Evolutionary conservation across 2,329 filamentous ascomycete genomes (phyloP).

Genomic region (Pestalotiopsis sp.): DNA sequence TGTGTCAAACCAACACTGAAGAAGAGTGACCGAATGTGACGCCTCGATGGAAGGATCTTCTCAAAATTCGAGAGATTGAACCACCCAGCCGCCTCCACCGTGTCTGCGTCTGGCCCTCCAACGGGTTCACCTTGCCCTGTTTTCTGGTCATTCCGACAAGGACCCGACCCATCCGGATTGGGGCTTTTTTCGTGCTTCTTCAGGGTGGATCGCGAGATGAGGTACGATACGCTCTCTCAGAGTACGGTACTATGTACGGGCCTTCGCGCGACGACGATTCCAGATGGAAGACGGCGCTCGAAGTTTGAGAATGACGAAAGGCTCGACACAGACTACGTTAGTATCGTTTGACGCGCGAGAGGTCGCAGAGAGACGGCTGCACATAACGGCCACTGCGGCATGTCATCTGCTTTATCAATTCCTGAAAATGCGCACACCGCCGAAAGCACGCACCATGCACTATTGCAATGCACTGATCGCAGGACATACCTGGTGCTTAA

Average conservation of each 20-base stretch:
- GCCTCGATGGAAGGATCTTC: neutral
- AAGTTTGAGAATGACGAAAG: neutral
- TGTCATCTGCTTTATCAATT: neutral
- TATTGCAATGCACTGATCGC: neutral
- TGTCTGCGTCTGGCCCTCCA: too few species aligned
- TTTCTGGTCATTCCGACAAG: too few species aligned
- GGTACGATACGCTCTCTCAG: neutral
- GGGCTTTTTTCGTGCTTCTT: neutral
- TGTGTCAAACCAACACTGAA: neutral
- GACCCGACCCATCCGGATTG: neutral
- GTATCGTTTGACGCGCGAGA: neutral
- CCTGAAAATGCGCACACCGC: neutral
- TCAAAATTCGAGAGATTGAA: neutral
- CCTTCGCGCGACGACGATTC: neutral
- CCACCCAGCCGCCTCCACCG: too few species aligned
- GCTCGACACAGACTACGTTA: neutral
- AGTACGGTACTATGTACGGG: neutral
- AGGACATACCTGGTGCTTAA: neutral
- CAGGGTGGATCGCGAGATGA: neutral
- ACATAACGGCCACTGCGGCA: neutral
- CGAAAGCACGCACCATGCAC: neutral
- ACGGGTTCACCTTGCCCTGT: too few species aligned
- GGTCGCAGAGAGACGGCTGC: neutral
- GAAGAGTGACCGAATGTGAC: neutral
- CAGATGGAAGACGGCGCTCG: neutral